Conservation (phyloP, 1,284 basidiomycete species). For the Heterobasidion annosum region DNA sequence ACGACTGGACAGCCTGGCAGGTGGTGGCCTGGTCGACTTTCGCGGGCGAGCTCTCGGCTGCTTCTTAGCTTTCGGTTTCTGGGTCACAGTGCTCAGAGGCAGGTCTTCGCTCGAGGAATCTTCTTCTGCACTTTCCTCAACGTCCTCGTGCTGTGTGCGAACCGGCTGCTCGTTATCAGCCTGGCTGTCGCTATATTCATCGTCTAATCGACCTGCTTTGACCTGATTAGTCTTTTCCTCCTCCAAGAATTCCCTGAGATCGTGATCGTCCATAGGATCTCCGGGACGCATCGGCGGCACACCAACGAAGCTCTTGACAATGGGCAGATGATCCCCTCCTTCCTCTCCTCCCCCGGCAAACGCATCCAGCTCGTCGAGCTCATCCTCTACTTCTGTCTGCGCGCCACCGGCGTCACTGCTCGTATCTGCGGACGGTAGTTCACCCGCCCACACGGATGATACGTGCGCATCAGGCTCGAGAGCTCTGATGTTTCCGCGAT, state of each 20-base stretch:
- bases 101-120: neutral
- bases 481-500: constrained; percentile 54
- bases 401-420: constrained; percentile 19
- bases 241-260: constrained; percentile 56
- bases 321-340: constrained; percentile 15
- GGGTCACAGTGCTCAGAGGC: too few relatives aligned
- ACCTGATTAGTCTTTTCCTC: constrained; percentile 45
- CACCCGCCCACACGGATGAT: constrained; percentile 26
- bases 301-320: neutral
- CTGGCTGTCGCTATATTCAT: constrained; percentile 37
- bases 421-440: constrained; percentile 25
- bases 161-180: neutral
- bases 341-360: constrained; percentile 33
- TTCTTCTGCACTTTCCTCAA: neutral
- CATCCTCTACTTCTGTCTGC: constrained; percentile 25
- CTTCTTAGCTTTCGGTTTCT: neutral
- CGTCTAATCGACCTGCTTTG: constrained; percentile 23
- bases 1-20: neutral
- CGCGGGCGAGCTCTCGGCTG: neutral
- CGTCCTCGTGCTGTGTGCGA: neutral
- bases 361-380: constrained; percentile 25
- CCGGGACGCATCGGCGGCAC: constrained; percentile 4
- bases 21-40: neutral
- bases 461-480: constrained; percentile 25
- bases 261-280: constrained; percentile 43